phyloP scores from a whole-genome alignment of 768 basidiomycete genomes.

The Sporobolomyces pararoseus region DNA sequence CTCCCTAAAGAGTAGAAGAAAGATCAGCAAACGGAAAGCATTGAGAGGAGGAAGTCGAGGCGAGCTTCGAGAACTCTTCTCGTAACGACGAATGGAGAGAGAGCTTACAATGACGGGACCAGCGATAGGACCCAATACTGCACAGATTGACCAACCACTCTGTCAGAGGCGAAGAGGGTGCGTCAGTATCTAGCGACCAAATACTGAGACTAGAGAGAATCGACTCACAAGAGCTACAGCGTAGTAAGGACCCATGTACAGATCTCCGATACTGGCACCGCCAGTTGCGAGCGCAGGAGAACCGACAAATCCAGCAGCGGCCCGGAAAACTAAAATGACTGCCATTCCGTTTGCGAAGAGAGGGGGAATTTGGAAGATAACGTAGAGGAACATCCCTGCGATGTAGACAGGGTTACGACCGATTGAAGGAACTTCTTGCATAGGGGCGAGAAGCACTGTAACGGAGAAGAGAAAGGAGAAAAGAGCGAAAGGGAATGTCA shows the following conservation, averaged over 20 bases:
- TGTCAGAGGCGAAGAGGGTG: background rate
- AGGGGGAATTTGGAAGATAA: constrained; percentile 48
- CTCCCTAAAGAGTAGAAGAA: constrained; percentile 46
- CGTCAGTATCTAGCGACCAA: background rate
- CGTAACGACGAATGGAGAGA: no score
- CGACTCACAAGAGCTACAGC: constrained; percentile 7
- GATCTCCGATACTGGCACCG: constrained; percentile 43
- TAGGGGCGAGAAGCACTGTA: constrained; percentile 40
- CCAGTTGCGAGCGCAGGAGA: constrained; percentile 50
- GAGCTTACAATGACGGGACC: constrained; percentile 30
- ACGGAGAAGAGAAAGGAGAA: no score
- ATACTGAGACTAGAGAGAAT: background rate
- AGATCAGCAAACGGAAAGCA: background rate
- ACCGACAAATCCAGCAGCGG: constrained; percentile 50
- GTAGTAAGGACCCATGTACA: background rate
- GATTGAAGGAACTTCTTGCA: constrained; percentile 49
- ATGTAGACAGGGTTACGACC: constrained; percentile 50
- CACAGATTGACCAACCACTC: constrained; percentile 46
- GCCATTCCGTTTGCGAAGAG: constrained; percentile 21
- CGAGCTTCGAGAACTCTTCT: no score
- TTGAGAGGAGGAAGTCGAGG: background rate
- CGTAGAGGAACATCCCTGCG: constrained; percentile 49
- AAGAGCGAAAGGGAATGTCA: no score
- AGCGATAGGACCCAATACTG: constrained; percentile 46
- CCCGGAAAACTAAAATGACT: constrained; percentile 48